phyloP scores from a whole-genome alignment of 2,329 filamentous ascomycete species.

The Ustulina deusta region DNA sequence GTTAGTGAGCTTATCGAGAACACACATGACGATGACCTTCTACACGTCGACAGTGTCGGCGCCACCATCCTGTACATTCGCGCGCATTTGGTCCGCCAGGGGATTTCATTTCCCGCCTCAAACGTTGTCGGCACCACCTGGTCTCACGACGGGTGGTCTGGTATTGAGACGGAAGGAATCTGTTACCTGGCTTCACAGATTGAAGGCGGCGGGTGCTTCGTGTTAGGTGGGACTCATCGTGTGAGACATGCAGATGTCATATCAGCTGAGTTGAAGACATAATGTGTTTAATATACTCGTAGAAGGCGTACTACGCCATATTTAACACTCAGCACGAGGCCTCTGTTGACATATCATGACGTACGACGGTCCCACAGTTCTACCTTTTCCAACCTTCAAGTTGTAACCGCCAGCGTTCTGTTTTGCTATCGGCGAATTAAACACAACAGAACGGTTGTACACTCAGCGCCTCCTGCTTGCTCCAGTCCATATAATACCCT shows the following conservation, averaged over 20 bases:
- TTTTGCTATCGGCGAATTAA: background rate
- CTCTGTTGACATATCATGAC: background rate
- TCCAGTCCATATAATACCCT: background rate
- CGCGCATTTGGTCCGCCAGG: slow-evolving; percentile 50
- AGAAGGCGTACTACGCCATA: background rate
- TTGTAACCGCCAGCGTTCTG: background rate
- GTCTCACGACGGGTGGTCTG: slow-evolving; percentile 52
- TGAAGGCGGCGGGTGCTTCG: slow-evolving; percentile 48
- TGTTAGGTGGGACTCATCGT: slow-evolving; percentile 48
- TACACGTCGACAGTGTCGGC: slow-evolving; percentile 53
- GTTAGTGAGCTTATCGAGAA: slow-evolving; percentile 45
- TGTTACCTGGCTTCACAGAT: slow-evolving; percentile 50
- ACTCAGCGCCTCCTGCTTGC: background rate
- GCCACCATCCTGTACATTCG: slow-evolving; percentile 53
- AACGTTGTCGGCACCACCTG: slow-evolving; percentile 53
- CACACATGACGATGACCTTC: slow-evolving; percentile 48
- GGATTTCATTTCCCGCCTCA: slow-evolving; percentile 51
- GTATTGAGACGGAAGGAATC: slow-evolving; percentile 54
- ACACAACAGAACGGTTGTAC: background rate
- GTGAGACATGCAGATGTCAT: slow-evolving; percentile 49
- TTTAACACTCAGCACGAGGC: background rate
- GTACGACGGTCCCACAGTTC: background rate
- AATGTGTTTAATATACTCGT: background rate
- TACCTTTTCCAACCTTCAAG: background rate
- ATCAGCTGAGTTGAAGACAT: slow-evolving; percentile 24